Evolutionary conservation across 495 filamentous ascomycete genomes (phyloP), one percentile per base, ranked within the genome.

Genomic region (Aspergillus egyptiacus): DNA sequence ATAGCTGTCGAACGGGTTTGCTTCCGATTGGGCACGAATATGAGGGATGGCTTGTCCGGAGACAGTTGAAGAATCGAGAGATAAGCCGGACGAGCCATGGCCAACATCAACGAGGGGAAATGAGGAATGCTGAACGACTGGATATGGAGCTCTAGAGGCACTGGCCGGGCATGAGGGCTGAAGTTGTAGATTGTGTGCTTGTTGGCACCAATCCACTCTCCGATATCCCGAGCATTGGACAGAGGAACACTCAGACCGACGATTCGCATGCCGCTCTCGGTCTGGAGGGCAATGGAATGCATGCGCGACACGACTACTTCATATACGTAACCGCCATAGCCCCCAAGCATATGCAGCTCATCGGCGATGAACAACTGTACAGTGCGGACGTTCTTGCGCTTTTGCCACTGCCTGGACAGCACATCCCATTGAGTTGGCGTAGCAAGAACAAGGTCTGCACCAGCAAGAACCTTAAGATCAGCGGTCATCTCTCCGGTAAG

Each of bases 141-240:
- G 39, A 99, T 87, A 59, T 95, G 88, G 27, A 99, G 82, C 58
- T 97, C 93, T 31, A 99, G 67, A 2, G 91, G 91, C 2, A 95
- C 80, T 4, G 88, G 83, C 18, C 93, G 83, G 47, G 89, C 81
- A 58, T 91, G 82, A 3, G 93, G 93, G 58, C 89, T 96, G 76
- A 99, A 99, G 69, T 97, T 99, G 76, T 86, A 97, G 48, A 95
- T 94, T 27, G 89, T 95, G 62, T 99, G 94, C 72, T 95, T 97
- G 50, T 82, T 91, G n/a, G 93, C 94, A 48, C 94, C 94, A 56
- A 97, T 95, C 93, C 93, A 99, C 67, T 97, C 94, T 35, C 94
- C 91, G 50, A 97, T 80, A 61, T 97, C 93, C 33, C 91, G 82
- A 31, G 93, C 71, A 64, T 96, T 97, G 10, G 93, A 84, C 20